Base-by-base conservation (phyloP, 225 moss, liverwort and hornwort species). In the Sphagnum contortum region DNA sequence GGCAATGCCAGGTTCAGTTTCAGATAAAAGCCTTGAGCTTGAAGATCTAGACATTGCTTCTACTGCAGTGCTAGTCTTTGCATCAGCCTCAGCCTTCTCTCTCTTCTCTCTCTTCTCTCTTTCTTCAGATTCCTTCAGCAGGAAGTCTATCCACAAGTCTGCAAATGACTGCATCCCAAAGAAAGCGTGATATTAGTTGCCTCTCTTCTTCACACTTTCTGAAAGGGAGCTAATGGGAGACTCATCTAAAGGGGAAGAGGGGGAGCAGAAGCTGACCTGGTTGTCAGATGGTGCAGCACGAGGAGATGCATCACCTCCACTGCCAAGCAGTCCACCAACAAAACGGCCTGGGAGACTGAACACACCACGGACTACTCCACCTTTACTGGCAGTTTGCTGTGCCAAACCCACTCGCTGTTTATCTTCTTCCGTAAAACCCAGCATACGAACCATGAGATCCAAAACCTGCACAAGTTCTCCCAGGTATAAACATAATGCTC, bases 361-460 rank as follows among this genome's bases (percentile, higher is more conserved):
- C 62, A 99, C 93, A 63, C 98, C 91, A 57, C 89, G 80, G 55
- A 99, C 98, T 76, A 93, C 69, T 75, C 87, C 93, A 64, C 93
- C 91, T 86, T 72, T 75, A 54, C 80, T 82, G 57, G 98, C 93
- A 70, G 68, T 85, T 70, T 89, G 93, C 69, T 93, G 98, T 52
- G 98, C 98, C 56, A 93, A 68, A 59, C 91, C 93, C 63, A 93
- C 98, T 61, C 91, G 85, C 66, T 68, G 72, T 69, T 93, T 93
- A 61, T 99, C 98, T 60, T 99, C 91, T 65, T 99, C 98, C 50
- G 98, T 85, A 59, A 99, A 99, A 57, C 98, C 98, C 60, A 99
- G 83, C 87, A 99, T 91, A 57, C 98, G 98, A 46, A 88, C 93
- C 98, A 99, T 99, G 57, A 99, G 87, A 72, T 99, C 98, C 70